These are phyloP conservation scores for Zasmidium angulare DNA, from an alignment of 2,329 filamentous ascomycete species.

Conservation along the genomic window DNA sequence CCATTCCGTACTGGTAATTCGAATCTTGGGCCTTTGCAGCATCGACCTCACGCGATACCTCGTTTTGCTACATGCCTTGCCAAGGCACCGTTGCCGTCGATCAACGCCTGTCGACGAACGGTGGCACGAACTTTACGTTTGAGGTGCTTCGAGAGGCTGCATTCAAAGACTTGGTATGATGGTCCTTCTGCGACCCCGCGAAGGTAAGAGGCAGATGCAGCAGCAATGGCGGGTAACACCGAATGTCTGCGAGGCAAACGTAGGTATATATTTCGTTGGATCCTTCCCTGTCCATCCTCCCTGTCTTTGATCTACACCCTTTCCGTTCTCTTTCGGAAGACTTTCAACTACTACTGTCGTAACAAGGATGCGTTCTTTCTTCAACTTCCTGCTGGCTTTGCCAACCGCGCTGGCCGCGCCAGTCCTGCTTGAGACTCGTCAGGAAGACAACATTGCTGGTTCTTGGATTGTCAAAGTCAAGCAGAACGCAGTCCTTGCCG, in stretches of 20 bases:
- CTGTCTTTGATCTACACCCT: neutral
- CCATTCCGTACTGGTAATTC: neutral
- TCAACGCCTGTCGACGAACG: neutral
- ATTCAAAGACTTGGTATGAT: neutral
- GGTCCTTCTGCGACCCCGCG: neutral
- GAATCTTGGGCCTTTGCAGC: neutral
- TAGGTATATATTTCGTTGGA: constrained; percentile 27
- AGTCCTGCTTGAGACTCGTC: constrained; percentile 18
- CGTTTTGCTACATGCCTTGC: neutral
- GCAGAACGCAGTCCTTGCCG: constrained; percentile 15
- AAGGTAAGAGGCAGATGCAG: neutral
- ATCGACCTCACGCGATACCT: constrained; percentile 2
- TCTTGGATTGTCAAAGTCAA: constrained; percentile 26
- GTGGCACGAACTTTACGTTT: neutral
- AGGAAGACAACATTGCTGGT: constrained; percentile 18
- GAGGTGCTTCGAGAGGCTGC: neutral
- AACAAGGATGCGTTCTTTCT: constrained; percentile 21
- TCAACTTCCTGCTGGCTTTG: constrained; percentile 21
- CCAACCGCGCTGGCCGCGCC: constrained; percentile 25
- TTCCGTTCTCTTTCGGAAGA: neutral
- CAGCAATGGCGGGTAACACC: neutral
- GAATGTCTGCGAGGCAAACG: neutral
- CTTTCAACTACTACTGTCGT: neutral
- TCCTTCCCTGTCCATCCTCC: neutral
- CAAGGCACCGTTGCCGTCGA: constrained; percentile 2